These are phyloP conservation scores for Suillus bovinus DNA, from an alignment of 768 basidiomycete species.

Conservation along the genomic window DNA sequence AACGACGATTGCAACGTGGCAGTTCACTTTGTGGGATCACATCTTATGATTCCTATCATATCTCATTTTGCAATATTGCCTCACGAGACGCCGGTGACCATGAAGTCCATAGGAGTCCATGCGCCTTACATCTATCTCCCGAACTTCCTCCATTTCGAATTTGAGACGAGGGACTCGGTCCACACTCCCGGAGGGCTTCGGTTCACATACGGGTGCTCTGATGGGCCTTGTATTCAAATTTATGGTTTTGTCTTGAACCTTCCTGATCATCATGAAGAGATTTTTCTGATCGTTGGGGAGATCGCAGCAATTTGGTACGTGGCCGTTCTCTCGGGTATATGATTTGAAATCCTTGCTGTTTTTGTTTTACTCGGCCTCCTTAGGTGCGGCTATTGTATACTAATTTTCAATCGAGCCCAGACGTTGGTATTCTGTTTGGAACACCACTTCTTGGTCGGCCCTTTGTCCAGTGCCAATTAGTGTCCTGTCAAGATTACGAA, in stretches of 20 bases:
- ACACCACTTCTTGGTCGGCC: neutral
- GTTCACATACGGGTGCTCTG: neutral
- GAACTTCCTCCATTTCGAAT: neutral
- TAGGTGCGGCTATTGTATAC: neutral
- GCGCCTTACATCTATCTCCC: neutral
- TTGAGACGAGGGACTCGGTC: neutral
- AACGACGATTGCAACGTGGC: neutral
- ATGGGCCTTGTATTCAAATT: neutral
- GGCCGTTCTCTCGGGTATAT: neutral
- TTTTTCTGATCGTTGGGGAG: neutral
- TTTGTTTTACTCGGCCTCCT: neutral
- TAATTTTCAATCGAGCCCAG: neutral
- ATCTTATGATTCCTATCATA: neutral
- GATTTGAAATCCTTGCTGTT: neutral
- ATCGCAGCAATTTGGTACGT: neutral
- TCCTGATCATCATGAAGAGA: neutral
- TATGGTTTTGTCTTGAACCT: neutral
- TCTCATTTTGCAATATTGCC: neutral
- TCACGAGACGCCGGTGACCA: neutral
- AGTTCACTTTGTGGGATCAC: neutral
- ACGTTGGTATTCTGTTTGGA: neutral
- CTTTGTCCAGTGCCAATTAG: neutral
- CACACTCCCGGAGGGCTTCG: neutral
- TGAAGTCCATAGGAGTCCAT: neutral
- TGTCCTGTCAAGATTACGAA: neutral